Base-by-base conservation (phyloP, 2,329 filamentous ascomycete genomes). In the Fonsecaea multimorphosa region DNA sequence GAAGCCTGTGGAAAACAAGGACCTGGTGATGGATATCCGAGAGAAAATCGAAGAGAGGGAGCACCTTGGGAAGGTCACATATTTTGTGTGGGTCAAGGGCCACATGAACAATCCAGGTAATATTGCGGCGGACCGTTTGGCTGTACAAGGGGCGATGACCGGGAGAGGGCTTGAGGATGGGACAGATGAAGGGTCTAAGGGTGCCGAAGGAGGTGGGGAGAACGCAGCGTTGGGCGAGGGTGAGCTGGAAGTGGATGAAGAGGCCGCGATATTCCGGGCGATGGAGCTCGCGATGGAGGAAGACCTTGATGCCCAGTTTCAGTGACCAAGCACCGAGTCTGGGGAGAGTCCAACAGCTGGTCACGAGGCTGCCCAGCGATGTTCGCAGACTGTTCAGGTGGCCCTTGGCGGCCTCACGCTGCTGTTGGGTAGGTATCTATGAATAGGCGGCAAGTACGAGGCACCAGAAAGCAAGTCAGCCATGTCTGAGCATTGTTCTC, bases 41-140 rank as follows among this genome's bases (percentile, higher is more conserved):
- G 81, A 83, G 6, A 86, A 87, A 72, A 91, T 97, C 57, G 86
- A 90, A 27, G 86, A 91, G 76, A 84, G 92, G 56, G 84, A 87
- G 56, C 81, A 79, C 60, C 80, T 83, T 0, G 86, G 86, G 16
- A 84, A 84, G 2, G 79, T 82, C 70, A 96, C 91, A 0, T 80
- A 85, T 61, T 95, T 97, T 73, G 84, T 88, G 68, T 98, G 93
- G 93, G 88, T 97, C 54, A 97, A 96, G 78, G 95, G 93, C 0
- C 95, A 99, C 76, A 84, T 84, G 29, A 83, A 83, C 52, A 83
- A 92, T 70, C 77, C 80, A 2, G 93, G 94, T 1, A 98, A 98
- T 73, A 83, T 87, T 52, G 90, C 87, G 12, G 95, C 95, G 0
- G 94, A 98, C 81, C 78, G 77, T 66, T 80, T 97, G 67, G 93